Evolutionary conservation across 106 monocot genomes (phyloP).

Genomic region (Dendrobium officinale): DNA sequence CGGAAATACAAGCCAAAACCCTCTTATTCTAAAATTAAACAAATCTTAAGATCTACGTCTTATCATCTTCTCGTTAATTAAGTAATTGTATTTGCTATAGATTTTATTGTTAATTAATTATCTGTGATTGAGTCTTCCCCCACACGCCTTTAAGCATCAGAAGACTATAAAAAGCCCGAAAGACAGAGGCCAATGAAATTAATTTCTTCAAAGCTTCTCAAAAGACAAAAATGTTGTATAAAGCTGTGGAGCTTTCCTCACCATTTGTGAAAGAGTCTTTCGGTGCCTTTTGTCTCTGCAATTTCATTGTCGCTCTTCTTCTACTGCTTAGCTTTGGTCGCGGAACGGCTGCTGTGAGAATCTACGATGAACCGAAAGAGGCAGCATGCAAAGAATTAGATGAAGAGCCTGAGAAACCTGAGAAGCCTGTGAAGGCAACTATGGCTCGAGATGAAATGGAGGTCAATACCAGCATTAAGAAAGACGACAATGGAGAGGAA

Average conservation of each 20-base stretch:
- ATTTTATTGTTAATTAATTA: background rate
- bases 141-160: background rate
- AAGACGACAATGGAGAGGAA: background rate
- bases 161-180: background rate
- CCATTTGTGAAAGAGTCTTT: background rate
- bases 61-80: background rate
- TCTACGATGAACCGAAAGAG: background rate
- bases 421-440: background rate
- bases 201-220: background rate
- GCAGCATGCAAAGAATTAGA: background rate
- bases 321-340: background rate
- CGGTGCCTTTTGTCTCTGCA: constrained; percentile 5
- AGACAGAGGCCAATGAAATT: background rate
- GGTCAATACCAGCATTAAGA: background rate
- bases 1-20: background rate
- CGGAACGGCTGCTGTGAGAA: background rate
- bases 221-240: background rate
- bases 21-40: too few relatives aligned
- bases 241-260: background rate
- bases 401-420: background rate
- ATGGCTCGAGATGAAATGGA: background rate
- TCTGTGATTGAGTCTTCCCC: background rate
- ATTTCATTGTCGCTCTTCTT: constrained; percentile 4
- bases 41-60: background rate
- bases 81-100: background rate